Evolutionary conservation across 306 rosid species (phyloP).

Genomic region (Quercus parvula): DNA sequence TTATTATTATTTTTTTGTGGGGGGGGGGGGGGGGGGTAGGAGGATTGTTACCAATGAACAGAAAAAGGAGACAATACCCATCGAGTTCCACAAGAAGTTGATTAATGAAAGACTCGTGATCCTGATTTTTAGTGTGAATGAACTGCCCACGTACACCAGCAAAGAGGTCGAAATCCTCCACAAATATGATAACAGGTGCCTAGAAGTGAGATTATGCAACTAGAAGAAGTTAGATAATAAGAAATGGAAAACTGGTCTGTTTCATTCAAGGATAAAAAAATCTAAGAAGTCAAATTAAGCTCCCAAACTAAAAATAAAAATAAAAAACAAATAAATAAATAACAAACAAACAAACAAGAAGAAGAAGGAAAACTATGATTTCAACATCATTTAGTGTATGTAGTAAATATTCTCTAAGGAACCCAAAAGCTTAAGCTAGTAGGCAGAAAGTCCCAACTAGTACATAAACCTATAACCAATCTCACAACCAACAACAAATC

Average conservation of each 20-base stretch:
- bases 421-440: not conserved
- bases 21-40: too few relatives aligned
- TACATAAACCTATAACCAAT: not conserved
- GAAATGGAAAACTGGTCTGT: not conserved
- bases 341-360: not conserved
- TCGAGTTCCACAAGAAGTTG: slow-evolving; percentile 99
- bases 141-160: slow-evolving; percentile 96
- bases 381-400: not conserved
- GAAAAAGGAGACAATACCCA: slow-evolving; percentile 56
- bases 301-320: not conserved
- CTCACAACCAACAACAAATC: not conserved
- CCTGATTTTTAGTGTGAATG: slow-evolving; percentile 91
- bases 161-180: slow-evolving; percentile 96
- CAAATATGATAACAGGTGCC: slow-evolving; percentile 97
- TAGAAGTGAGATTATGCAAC: slow-evolving; percentile 34
- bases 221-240: slow-evolving; percentile 20
- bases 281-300: not conserved
- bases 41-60: slow-evolving; percentile 5
- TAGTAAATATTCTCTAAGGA: not conserved
- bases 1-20: not conserved
- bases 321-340: too few relatives aligned
- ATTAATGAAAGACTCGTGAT: slow-evolving; percentile 95
- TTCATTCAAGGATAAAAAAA: slow-evolving; percentile 11
- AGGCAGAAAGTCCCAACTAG: not conserved
- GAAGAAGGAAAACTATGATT: not conserved